Percentiles rank a stretch among this genome's conserved stretches.
Conservation (phyloP, 495 filamentous ascomycete species). For the Echria macrotheca region DNA sequence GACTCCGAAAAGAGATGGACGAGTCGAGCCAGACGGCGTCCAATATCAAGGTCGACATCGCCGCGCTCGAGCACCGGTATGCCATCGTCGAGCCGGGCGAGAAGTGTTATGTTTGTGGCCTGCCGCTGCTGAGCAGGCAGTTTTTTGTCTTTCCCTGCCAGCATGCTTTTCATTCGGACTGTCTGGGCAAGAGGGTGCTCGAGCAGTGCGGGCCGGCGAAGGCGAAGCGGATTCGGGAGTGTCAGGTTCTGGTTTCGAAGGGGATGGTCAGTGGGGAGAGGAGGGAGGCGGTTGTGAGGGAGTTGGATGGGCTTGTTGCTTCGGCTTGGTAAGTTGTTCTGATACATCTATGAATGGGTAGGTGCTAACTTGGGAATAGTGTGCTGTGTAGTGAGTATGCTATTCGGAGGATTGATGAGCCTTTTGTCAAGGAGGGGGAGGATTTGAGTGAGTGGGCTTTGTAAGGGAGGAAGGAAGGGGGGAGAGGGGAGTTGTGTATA, state of each 20-base stretch:
- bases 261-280: conserved; percentile 57
- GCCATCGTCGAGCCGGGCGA: conserved; percentile 97
- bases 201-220: conserved; percentile 67
- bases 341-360: not conserved
- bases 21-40: conserved; percentile 78
- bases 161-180: conserved; percentile 95
- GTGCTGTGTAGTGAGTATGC: conserved; percentile 91
- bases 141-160: conserved; percentile 99
- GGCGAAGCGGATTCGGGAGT: conserved; percentile 73
- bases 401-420: conserved; percentile 86
- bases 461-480: too few relatives aligned
- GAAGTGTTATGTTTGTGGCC: conserved; percentile 78
- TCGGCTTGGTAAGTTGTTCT: conserved; percentile 38
- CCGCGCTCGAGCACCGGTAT: conserved; percentile 76
- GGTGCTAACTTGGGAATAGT: conserved; percentile 34
- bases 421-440: conserved; percentile 70
- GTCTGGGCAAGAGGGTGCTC: conserved; percentile 75
- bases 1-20: conserved; percentile 92
- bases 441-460: conserved; percentile 78
- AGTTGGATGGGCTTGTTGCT: conserved; percentile 84
- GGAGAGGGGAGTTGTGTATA: not conserved
- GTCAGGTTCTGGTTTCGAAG: conserved; percentile 72
- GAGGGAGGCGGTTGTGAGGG: conserved; percentile 78
- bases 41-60: conserved; percentile 83
- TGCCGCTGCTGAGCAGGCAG: conserved; percentile 80